phyloP scores from a whole-genome alignment of 2,329 filamentous ascomycete genomes.

The Zarea fungicola region DNA sequence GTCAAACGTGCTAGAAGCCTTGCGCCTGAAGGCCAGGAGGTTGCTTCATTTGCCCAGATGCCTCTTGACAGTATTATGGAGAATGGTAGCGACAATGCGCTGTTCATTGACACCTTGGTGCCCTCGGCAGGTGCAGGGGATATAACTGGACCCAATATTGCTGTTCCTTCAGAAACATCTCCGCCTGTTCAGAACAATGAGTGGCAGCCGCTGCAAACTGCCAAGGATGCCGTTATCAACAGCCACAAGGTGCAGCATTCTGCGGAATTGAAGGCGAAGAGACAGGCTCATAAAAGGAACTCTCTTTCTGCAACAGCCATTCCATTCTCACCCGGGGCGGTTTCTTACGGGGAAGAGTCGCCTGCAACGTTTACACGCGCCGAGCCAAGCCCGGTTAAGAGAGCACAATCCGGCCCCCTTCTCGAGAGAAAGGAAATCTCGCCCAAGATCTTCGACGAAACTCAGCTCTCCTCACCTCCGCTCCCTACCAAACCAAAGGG shows the following conservation, averaged over 20 bases:
- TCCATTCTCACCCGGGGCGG: constrained; percentile 54
- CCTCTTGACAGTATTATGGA: constrained; percentile 8
- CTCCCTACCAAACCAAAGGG: constrained; percentile 38
- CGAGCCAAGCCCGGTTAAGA: constrained; percentile 5
- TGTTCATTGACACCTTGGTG: constrained; percentile 45
- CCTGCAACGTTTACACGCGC: constrained; percentile 13
- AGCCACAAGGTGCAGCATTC: constrained; percentile 17
- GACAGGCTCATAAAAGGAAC: constrained; percentile 7
- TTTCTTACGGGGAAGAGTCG: constrained; percentile 24
- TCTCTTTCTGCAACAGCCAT: constrained; percentile 67
- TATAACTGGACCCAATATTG: constrained; percentile 49
- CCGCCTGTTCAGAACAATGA: constrained; percentile 25
- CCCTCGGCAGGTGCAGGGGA: constrained; percentile 50
- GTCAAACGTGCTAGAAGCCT: constrained; percentile 68
- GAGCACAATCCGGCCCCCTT: background rate
- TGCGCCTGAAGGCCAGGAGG: constrained; percentile 63
- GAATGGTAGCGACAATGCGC: constrained; percentile 38
- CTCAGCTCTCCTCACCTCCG: constrained; percentile 43
- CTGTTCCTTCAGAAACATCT: constrained; percentile 49
- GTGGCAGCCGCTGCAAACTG: constrained; percentile 3
- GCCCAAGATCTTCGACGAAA: constrained; percentile 28
- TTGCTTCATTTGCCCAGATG: constrained; percentile 63
- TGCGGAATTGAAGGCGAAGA: constrained; percentile 5
- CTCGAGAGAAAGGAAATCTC: constrained; percentile 6
- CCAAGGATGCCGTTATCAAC: constrained; percentile 38